Conservation (phyloP, 371 early-diverging fungal genomes). For the Mortierella sp. region DNA sequence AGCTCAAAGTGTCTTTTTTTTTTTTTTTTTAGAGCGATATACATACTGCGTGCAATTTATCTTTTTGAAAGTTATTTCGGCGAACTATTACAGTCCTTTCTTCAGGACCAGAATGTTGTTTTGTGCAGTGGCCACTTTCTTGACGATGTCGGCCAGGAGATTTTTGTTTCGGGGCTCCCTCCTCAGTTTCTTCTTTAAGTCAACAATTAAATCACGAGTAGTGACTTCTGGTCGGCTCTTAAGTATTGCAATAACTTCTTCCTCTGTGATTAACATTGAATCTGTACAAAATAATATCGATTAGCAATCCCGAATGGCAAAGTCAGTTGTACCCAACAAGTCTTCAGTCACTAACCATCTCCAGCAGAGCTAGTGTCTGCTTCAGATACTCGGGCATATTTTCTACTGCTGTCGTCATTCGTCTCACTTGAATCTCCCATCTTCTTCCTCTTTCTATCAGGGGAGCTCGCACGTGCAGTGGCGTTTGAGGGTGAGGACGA, state of each 20-base stretch:
- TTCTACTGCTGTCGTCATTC: conserved; percentile 12
- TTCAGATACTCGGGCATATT: conserved; percentile 8
- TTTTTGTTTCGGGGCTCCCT: conserved; percentile 73
- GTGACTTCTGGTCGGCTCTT: conserved; percentile 65
- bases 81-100: conserved; percentile 49
- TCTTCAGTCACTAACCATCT: conserved; percentile 7
- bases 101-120: conserved; percentile 60
- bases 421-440: conserved; percentile 13
- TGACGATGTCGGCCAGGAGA: conserved; percentile 69
- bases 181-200: conserved; percentile 76
- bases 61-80: too few species aligned
- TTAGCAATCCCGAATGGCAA: neutral
- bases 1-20: too few species aligned
- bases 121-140: conserved; percentile 70
- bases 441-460: conserved; percentile 56
- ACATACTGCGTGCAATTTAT: too few species aligned
- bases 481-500: conserved; percentile 18
- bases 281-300: conserved; percentile 14
- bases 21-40: too few species aligned
- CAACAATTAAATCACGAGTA: conserved; percentile 75
- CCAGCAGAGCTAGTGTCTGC: conserved; percentile 6
- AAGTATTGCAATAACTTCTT: conserved; percentile 74
- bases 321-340: neutral
- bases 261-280: conserved; percentile 70
- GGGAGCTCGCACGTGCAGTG: conserved; percentile 18